Percentiles rank a stretch among this genome's conserved stretches.
Evolutionary conservation across 768 basidiomycete genomes (phyloP).

Genomic region (Ramaria sp.): DNA sequence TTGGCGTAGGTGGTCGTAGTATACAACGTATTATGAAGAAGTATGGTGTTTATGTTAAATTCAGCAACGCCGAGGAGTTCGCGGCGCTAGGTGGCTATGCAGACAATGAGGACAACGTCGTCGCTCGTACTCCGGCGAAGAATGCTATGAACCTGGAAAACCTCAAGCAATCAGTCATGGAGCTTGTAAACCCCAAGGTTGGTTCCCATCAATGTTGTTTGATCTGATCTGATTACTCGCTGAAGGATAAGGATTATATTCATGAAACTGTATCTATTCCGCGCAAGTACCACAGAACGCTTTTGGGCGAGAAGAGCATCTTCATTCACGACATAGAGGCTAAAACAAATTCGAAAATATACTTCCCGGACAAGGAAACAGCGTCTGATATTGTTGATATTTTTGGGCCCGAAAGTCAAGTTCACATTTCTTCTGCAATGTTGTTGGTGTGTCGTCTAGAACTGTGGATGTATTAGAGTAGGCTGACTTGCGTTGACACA

Average conservation of each 20-base stretch:
- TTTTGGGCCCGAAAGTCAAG: conserved; percentile 93
- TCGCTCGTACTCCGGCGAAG: conserved; percentile 97
- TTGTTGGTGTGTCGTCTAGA: conserved; percentile 50
- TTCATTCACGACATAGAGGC: conserved; percentile 96
- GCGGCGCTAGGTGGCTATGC: conserved; percentile 88
- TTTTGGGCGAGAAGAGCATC: conserved; percentile 92
- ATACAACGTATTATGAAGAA: conserved; percentile 99
- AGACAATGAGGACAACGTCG: conserved; percentile 97
- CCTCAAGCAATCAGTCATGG: conserved; percentile 94
- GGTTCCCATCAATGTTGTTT: neutral
- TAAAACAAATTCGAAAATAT: conserved; percentile 89
- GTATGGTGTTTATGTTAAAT: conserved; percentile 99
- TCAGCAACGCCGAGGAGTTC: conserved; percentile 96
- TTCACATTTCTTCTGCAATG: conserved; percentile 95
- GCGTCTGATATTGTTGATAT: conserved; percentile 95
- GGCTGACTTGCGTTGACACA: conserved; percentile 21
- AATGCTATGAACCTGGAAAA: conserved; percentile 93
- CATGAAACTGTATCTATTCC: conserved; percentile 91
- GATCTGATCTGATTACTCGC: neutral
- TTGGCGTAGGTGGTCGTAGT: conserved; percentile 94
- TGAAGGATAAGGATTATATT: conserved; percentile 91
- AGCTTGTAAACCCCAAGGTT: conserved; percentile 93
- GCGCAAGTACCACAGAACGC: conserved; percentile 86
- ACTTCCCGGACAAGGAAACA: conserved; percentile 87
- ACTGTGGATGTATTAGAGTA: neutral